phyloP scores from a whole-genome alignment of 2,329 filamentous ascomycete genomes.

The Fusarium drepaniforme region DNA sequence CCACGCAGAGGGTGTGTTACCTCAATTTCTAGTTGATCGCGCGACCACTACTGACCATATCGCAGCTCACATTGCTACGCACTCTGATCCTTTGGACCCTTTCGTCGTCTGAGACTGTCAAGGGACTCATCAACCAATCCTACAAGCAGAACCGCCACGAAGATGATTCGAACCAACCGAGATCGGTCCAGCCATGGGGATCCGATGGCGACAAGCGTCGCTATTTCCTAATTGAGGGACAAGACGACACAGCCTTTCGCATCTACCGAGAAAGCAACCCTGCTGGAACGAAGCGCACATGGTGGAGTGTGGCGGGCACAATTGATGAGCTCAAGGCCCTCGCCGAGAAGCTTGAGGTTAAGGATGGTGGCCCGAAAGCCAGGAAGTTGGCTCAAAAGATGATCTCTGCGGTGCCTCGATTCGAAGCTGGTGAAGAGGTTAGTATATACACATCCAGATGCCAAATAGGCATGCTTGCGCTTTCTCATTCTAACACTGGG shows the following conservation, averaged over 20 bases:
- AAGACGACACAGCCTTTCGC: constrained; percentile 93
- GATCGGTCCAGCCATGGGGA: constrained; percentile 93
- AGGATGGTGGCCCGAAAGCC: constrained; percentile 85
- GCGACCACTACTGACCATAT: constrained; percentile 23
- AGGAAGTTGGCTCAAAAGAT: constrained; percentile 84
- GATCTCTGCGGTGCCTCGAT: constrained; percentile 82
- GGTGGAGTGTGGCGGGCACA: constrained; percentile 92
- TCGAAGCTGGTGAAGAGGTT: constrained; percentile 94
- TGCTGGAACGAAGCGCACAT: constrained; percentile 79
- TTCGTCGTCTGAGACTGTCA: constrained; percentile 86
- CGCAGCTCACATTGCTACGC: constrained; percentile 83
- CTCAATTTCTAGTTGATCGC: not conserved
- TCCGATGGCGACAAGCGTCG: constrained; percentile 89
- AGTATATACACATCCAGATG: constrained; percentile 38
- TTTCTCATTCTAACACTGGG: constrained; percentile 28
- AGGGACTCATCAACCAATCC: constrained; percentile 83
- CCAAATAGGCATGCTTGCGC: not conserved
- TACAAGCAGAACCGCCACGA: constrained; percentile 92
- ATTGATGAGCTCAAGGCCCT: constrained; percentile 87
- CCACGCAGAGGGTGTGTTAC: constrained; percentile 79
- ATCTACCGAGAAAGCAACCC: constrained; percentile 95
- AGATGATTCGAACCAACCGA: constrained; percentile 82
- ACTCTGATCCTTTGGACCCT: constrained; percentile 90
- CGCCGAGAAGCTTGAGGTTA: constrained; percentile 79
- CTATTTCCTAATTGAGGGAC: constrained; percentile 93